Evolutionary conservation across 2,329 filamentous ascomycete species (phyloP), one percentile per base, ranked within the genome.

Genomic region (Paraconiothyrium brasiliense): DNA sequence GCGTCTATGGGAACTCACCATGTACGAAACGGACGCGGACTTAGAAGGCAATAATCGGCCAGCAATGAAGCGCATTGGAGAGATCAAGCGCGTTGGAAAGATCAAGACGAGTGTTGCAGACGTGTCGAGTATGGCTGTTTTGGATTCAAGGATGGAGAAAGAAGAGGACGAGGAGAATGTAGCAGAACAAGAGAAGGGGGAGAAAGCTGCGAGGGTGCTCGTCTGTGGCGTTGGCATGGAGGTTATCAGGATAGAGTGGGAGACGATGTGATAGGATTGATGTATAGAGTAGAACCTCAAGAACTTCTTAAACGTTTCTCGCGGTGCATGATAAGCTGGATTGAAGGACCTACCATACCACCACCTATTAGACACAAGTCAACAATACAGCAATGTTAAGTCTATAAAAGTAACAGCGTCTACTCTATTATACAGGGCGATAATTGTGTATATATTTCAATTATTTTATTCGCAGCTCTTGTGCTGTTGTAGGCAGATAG

Each of bases 71-170:
- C 71, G 72, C 9, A 14, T 75, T 14, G 58, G 82, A 14, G 57
- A 70, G 0, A 68, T 83, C 7, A 69, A 65, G 57, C 72, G 72
- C 9, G 14, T 75, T 16, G 58, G 60, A 10, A 79, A 76, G 57
- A 61, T 71, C 14, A 79, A 75, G 61, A 86, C 84, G 22, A 76
- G 81, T 30, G 84, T 88, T 3, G 86, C 86, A 14, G 86, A 89
- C 74, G 81, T 86, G 20, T 84, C 85, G 2, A 80, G 81, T 32
- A 73, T 88, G 71, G 81, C 80, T n/a, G 44, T 24, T 0, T 37
- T 48, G 39, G 66, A 66, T 30, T 69, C 57, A 6, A 20, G 9
- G 13, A 64, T 56, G 7, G 51, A 43, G 4, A 30, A 30, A 30
- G 27, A 30, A 30, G 27, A 30, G 27, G 27, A 30, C 27, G 27